phyloP scores from a whole-genome alignment of 1,284 basidiomycete species.

The Cryptococcus amylolentus region DNA sequence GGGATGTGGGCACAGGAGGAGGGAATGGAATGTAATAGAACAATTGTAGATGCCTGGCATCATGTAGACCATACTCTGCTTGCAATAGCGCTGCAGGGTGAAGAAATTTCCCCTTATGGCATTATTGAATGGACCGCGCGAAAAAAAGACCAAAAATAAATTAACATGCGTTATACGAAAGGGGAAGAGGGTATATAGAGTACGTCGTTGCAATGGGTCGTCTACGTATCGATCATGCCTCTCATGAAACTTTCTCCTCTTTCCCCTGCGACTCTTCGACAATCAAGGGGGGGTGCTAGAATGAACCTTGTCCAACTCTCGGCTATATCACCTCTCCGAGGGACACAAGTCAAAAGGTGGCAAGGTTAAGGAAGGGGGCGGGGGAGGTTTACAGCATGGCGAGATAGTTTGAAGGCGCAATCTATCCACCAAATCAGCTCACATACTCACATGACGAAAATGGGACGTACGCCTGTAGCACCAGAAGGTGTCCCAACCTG shows the following conservation, averaged over 20 bases:
- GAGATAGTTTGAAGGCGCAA: constrained; percentile 47
- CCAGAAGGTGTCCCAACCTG: constrained; percentile 84
- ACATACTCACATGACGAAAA: background rate
- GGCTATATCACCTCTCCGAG: background rate
- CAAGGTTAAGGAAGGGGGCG: background rate
- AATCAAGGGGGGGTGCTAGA: background rate
- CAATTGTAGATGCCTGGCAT: background rate
- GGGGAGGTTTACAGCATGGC: constrained; percentile 22
- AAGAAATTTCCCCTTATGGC: background rate
- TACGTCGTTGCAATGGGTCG: too few species aligned
- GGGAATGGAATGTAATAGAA: background rate
- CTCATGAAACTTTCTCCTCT: too few species aligned
- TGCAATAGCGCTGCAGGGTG: background rate
- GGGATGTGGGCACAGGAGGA: constrained; percentile 39
- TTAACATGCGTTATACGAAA: constrained; percentile 2
- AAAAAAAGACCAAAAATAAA: background rate
- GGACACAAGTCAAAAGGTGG: background rate
- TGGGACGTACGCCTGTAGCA: constrained; percentile 59
- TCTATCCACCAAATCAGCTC: constrained; percentile 17
- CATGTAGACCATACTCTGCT: too few species aligned
- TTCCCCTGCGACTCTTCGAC: background rate
- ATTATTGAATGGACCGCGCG: too few species aligned
- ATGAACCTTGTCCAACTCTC: background rate
- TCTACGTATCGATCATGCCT: too few species aligned
- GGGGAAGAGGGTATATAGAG: background rate